Evolutionary conservation across 129 eudicot species (phyloP).

Genomic region (Logfia minima): DNA sequence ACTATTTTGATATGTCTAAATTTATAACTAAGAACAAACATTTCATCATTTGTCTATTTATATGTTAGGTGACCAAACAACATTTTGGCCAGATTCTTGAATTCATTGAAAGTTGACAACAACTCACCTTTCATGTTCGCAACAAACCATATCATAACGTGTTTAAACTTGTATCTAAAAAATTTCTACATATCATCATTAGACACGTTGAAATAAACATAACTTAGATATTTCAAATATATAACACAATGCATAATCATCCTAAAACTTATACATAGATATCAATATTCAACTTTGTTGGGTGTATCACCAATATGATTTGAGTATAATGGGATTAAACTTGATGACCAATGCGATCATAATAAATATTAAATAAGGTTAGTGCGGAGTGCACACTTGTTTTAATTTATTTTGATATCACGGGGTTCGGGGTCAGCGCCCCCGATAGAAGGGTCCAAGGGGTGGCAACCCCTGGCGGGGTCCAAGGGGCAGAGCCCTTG

Average conservation of each 20-base stretch:
- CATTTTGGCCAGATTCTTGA: constrained; percentile 26
- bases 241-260: neutral
- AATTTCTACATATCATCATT: neutral
- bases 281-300: constrained; percentile 17
- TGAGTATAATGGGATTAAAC: too few relatives aligned
- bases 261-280: constrained; percentile 8
- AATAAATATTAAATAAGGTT: too few relatives aligned
- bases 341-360: too few relatives aligned
- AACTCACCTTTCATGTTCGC: constrained; percentile 21
- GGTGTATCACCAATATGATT: too few relatives aligned
- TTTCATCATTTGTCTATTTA: constrained; percentile 8
- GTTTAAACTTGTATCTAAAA: neutral
- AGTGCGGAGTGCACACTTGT: too few relatives aligned
- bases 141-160: constrained; percentile 20
- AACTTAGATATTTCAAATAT: neutral
- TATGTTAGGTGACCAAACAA: constrained; percentile 35
- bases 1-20: neutral
- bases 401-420: too few relatives aligned
- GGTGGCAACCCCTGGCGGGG: too few relatives aligned
- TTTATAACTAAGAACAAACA: neutral
- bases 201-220: neutral
- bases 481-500: too few relatives aligned
- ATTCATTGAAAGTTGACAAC: constrained; percentile 11
- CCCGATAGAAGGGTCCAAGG: too few relatives aligned
- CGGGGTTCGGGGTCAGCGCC: too few relatives aligned